Conservation (phyloP, 2,329 filamentous ascomycete genomes). For the Magnaporthiopsis incrustans region DNA sequence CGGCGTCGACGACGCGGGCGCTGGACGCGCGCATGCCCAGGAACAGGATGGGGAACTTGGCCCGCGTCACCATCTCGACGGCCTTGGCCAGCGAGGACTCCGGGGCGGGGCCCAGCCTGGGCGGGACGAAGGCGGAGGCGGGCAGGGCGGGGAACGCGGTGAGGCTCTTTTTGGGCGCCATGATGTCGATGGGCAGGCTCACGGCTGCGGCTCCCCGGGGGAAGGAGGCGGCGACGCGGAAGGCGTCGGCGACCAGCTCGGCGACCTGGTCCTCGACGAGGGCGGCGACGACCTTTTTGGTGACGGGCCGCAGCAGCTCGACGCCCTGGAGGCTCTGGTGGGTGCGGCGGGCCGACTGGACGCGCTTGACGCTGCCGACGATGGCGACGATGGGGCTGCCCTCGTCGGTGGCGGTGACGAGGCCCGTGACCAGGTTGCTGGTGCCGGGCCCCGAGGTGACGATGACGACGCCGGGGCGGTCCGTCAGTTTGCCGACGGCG, state of each 20-base stretch:
- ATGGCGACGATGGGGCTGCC: constrained; percentile 39
- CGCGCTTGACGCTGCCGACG: constrained; percentile 35
- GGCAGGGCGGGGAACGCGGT: constrained; percentile 28
- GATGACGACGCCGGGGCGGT: constrained; percentile 35
- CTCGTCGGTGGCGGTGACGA: constrained; percentile 39
- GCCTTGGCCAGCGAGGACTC: constrained; percentile 23
- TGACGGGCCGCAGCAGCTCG: constrained; percentile 33
- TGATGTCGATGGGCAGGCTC: constrained; percentile 36
- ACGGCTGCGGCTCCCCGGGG: constrained; percentile 35
- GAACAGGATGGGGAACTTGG: constrained; percentile 34
- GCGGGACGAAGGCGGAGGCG: constrained; percentile 28
- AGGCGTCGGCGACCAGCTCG: constrained; percentile 37
- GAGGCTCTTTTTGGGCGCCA: constrained; percentile 26
- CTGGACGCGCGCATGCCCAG: constrained; percentile 35
- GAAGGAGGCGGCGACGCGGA: constrained; percentile 30
- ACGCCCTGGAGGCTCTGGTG: constrained; percentile 37
- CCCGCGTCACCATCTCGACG: constrained; percentile 23
- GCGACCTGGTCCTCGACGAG: constrained; percentile 39
- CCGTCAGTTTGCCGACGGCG: constrained; percentile 36
- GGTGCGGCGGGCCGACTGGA: constrained; percentile 34
- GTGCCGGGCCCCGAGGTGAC: constrained; percentile 39
- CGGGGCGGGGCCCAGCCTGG: constrained; percentile 31
- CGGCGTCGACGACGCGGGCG: constrained; percentile 29
- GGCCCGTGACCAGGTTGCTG: constrained; percentile 36
- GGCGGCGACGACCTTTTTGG: constrained; percentile 32